Evolutionary conservation across 192 early-diverging fungal genomes (phyloP).

Genomic region (Dissophora ornata): DNA sequence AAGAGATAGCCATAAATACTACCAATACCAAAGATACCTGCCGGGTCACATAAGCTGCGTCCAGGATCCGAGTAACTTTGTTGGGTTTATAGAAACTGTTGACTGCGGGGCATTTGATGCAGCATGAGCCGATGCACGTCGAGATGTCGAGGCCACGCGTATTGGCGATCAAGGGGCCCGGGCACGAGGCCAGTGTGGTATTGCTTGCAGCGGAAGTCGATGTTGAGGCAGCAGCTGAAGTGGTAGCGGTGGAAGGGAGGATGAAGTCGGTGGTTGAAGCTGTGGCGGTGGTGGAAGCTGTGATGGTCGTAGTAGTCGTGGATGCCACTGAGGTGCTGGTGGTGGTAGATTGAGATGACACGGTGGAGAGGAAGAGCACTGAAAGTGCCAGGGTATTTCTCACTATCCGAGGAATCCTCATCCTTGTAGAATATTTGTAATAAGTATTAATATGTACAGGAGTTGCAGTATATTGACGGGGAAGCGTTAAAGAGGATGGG

Average conservation of each 20-base stretch:
- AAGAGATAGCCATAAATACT: constrained; percentile 47
- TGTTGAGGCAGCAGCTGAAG: neutral
- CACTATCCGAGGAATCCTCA: constrained; percentile 11
- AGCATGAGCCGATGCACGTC: constrained; percentile 29
- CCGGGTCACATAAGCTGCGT: constrained; percentile 15
- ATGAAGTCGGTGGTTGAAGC: constrained; percentile 21
- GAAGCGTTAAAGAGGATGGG: too few species aligned
- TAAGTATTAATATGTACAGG: neutral
- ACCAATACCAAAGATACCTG: constrained; percentile 28
- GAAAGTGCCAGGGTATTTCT: neutral
- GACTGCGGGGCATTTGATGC: constrained; percentile 37
- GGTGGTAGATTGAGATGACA: constrained; percentile 10
- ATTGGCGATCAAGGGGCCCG: constrained; percentile 38
- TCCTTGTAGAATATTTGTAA: neutral
- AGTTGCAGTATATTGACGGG: neutral
- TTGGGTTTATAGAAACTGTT: constrained; percentile 34
- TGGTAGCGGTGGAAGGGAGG: constrained; percentile 6
- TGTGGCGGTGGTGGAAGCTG: neutral
- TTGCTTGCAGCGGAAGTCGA: constrained; percentile 3
- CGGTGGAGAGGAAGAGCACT: neutral
- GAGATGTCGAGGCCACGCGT: constrained; percentile 15
- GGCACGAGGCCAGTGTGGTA: constrained; percentile 1
- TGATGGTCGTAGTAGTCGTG: neutral
- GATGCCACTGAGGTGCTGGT: neutral
- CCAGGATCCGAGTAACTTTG: constrained; percentile 12